A percentile compares a stretch with the other conserved stretches of the same genome.
These are phyloP conservation scores for Tuber indicum DNA, from an alignment of 495 filamentous ascomycete genomes.

Conservation along the genomic window DNA sequence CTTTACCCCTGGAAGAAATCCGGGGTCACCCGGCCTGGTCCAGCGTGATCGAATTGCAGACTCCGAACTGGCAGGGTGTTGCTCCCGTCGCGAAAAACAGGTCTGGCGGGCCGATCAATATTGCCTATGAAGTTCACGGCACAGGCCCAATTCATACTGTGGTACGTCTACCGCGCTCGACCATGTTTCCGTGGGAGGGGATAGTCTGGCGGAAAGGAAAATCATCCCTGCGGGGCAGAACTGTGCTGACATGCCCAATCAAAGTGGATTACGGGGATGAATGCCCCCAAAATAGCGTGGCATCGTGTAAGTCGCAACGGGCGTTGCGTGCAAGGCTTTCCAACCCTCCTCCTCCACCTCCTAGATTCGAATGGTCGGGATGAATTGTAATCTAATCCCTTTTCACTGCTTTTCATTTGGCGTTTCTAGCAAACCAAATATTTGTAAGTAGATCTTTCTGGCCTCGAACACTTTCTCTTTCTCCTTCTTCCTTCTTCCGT, in stretches of 20 bases:
- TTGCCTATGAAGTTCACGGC: slow-evolving; percentile 63
- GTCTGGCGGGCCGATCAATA: slow-evolving; percentile 38
- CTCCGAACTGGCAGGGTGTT: slow-evolving; percentile 33
- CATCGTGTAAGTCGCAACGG: slow-evolving; percentile 44
- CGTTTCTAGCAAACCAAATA: slow-evolving; percentile 32
- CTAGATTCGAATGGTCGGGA: slow-evolving; percentile 1
- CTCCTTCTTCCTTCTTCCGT: too few species aligned
- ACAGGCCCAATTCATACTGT: slow-evolving; percentile 61
- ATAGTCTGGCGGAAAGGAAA: neutral
- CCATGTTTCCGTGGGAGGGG: slow-evolving; percentile 14
- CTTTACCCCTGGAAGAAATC: slow-evolving; percentile 39
- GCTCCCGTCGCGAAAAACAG: slow-evolving; percentile 37
- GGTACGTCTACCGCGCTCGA: slow-evolving; percentile 48
- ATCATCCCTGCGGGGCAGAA: neutral
- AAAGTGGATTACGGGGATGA: slow-evolving; percentile 63
- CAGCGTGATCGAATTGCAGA: slow-evolving; percentile 26
- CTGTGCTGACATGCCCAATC: slow-evolving; percentile 35
- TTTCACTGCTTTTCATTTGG: slow-evolving; percentile 27
- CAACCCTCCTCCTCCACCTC: neutral
- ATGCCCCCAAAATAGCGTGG: slow-evolving; percentile 52
- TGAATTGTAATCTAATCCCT: slow-evolving; percentile 26
- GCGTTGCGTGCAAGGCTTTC: neutral
- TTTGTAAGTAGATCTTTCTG: slow-evolving; percentile 26
- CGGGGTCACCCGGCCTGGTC: slow-evolving; percentile 35
- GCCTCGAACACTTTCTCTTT: neutral